Evolutionary conservation across 2,329 filamentous ascomycete species (phyloP), one percentile per base, ranked within the genome.

Genomic region (Aureobasidium vineae): DNA sequence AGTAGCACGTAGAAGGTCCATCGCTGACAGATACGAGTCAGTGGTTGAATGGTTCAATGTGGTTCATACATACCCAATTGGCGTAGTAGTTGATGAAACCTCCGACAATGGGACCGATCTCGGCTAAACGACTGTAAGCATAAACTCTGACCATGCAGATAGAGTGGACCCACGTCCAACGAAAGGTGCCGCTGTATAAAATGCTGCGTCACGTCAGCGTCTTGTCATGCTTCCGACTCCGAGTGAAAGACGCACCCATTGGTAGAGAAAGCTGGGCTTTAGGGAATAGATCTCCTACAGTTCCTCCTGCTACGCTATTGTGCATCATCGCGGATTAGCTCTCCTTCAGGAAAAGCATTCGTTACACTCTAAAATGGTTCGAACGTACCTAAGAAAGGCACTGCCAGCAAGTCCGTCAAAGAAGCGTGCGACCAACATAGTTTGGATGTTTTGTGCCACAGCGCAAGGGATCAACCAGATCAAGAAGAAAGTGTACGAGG

Each of bases 41-140:
- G 47, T 47, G 21, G 16, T 16, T 7, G 19, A 52, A 16, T 10
- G 28, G 36, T 13, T 16, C n/a, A n/a, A 23, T 8, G 33, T n/a
- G 6, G 49, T 36, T 15, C 19, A 45, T 6, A 54, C 60, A 16
- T 65, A 65, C 61, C 84, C 92, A 97, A 66, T 81, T 79, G 3
- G 83, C 84, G 71, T 88, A 86, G 71, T 89, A 86, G 75, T 94
- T 94, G 75, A 96, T 92, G 76, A 96, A 92, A 8, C 91, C 92
- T 10, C 91, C 91, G 21, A 90, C 75, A 63, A 87, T 73, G 10
- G 85, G 85, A 0, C 84, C 85, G 11, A 87, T 63, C 67, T 85
- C 83, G 6, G 85, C 84, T 79, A 65, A 80, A 71, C 84, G 67
- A 90, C 1, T 88, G 88, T 1, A 82, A 8, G 87, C 79, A 64